phyloP scores from a whole-genome alignment of 306 rosid genomes.

The Cyclanthera cordifolia region DNA sequence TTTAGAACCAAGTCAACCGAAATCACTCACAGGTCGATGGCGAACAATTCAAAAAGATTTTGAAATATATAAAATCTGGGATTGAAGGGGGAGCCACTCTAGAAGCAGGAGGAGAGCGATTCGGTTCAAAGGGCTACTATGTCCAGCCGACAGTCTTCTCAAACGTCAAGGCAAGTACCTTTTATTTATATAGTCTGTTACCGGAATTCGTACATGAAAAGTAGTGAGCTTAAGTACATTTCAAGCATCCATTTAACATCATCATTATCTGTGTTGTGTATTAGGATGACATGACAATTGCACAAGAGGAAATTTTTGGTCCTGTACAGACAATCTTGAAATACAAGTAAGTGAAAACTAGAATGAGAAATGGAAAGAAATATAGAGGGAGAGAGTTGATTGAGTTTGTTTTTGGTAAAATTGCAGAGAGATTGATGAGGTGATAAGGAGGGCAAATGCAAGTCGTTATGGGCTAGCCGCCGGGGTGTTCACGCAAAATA shows the following conservation, averaged over 20 bases:
- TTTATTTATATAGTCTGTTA: neutral
- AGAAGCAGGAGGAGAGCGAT: conserved; percentile 76
- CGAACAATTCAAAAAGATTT: conserved; percentile 68
- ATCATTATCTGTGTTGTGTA: conserved; percentile 1
- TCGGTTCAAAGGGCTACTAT: conserved; percentile 62
- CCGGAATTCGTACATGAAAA: neutral
- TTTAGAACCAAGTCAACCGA: neutral
- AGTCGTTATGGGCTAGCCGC: conserved; percentile 77
- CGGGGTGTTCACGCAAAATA: conserved; percentile 58
- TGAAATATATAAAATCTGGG: conserved; percentile 54
- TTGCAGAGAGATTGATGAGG: conserved; percentile 58
- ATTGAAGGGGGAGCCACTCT: conserved; percentile 68
- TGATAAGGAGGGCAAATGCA: conserved; percentile 56
- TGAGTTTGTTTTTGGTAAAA: conserved; percentile 1
- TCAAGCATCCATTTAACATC: conserved; percentile 5
- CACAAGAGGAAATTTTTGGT: conserved; percentile 84
- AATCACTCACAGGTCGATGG: conserved; percentile 37
- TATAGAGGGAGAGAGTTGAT: neutral
- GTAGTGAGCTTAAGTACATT: neutral
- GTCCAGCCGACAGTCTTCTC: conserved; percentile 87
- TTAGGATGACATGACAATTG: conserved; percentile 78
- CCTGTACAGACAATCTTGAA: conserved; percentile 83
- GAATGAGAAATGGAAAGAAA: neutral
- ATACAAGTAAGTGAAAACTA: conserved; percentile 46
- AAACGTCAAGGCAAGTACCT: conserved; percentile 42